phyloP scores from a whole-genome alignment of 2,329 filamentous ascomycete species.

The Cercospora berteroae region DNA sequence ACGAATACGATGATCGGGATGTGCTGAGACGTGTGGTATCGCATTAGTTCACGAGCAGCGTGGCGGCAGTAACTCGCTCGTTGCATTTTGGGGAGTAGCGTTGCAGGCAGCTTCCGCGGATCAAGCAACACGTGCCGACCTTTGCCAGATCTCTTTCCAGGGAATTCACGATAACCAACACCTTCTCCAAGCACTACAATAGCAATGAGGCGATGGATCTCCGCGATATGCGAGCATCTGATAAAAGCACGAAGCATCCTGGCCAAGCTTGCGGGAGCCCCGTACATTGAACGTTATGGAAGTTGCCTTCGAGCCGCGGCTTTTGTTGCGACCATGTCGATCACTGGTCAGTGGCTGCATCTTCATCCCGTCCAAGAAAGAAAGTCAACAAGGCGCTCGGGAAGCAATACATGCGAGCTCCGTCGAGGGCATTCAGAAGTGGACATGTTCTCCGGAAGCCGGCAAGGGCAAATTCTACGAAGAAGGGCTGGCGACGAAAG shows the following conservation, averaged over 20 bases:
- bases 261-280: neutral
- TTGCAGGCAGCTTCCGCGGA: neutral
- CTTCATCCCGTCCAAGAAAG: neutral
- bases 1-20: neutral
- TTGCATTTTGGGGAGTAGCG: neutral
- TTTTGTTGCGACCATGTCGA: neutral
- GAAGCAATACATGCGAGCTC: neutral
- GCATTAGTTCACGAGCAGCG: neutral
- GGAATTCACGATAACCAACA: no score
- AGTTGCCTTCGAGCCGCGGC: neutral
- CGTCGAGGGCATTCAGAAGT: neutral
- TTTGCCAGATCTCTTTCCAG: neutral
- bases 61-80: neutral
- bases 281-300: neutral
- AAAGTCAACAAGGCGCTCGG: neutral
- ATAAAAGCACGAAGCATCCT: neutral
- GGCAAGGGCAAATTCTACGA: neutral
- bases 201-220: no score
- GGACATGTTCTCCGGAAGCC: neutral
- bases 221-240: neutral
- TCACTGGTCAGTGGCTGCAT: neutral
- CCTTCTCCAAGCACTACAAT: no score
- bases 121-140: neutral
- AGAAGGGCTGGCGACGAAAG: neutral
- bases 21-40: neutral